A percentile compares a stretch with the other conserved stretches of the same genome.
These are phyloP conservation scores for Brettanomyces sp. DNA, from an alignment of 805 yeast species.

Conservation along the genomic window DNA sequence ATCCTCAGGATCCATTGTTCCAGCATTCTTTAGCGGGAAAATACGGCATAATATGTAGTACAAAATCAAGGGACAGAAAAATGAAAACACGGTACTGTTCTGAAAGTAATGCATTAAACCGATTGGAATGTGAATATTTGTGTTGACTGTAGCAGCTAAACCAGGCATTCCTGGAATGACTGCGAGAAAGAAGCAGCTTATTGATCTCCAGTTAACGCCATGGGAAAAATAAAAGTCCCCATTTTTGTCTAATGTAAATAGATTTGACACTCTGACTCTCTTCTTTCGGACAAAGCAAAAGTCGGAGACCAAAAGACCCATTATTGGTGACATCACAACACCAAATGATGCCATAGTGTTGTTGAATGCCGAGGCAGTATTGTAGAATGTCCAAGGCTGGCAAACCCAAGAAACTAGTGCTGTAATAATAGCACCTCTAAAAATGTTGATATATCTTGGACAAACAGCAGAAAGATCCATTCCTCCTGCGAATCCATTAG, in stretches of 20 bases:
- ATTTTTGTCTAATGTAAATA: constrained; percentile 26
- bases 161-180: constrained; percentile 20
- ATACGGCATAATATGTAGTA: constrained; percentile 26
- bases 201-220: constrained; percentile 13
- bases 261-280: constrained; percentile 29
- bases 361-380: constrained; percentile 26
- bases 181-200: constrained; percentile 9
- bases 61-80: constrained; percentile 29
- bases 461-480: constrained; percentile 41
- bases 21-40: constrained; percentile 28
- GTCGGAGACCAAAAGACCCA: constrained; percentile 48
- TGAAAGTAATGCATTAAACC: constrained; percentile 36
- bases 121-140: constrained; percentile 19
- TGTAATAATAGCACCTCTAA: constrained; percentile 37
- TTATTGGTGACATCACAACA: constrained; percentile 62
- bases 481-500: constrained; percentile 36
- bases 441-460: constrained; percentile 34
- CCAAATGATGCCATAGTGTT: constrained; percentile 29
- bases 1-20: constrained; percentile 26
- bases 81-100: constrained; percentile 35
- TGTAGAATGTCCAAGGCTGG: constrained; percentile 33
- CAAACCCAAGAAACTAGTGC: constrained; percentile 24
- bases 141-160: constrained; percentile 7
- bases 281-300: constrained; percentile 30
- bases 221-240: constrained; percentile 24